Conservation (phyloP, 2,329 filamentous ascomycete species). For the Claviceps pusilla region DNA sequence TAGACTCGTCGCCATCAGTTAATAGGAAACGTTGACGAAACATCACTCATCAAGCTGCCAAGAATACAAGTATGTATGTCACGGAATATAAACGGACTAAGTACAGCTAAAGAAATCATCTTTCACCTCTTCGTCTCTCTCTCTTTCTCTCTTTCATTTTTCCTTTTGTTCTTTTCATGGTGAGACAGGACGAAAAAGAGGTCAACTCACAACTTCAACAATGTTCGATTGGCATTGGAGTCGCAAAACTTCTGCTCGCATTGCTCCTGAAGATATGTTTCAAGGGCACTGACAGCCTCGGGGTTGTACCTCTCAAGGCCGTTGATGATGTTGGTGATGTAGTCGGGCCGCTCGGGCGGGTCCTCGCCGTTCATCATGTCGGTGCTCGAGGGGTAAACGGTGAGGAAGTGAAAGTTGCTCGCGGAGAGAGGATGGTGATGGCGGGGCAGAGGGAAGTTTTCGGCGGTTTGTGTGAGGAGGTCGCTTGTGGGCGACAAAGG, state of each 20-base stretch:
- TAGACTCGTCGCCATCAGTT: slow-evolving; percentile 55
- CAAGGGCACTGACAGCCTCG: slow-evolving; percentile 82
- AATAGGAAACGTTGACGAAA: slow-evolving; percentile 93
- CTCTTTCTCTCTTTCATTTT: not conserved
- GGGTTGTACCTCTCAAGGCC: slow-evolving; percentile 98
- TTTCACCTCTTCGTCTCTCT: not conserved
- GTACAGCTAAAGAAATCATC: not conserved
- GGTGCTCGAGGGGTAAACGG: slow-evolving; percentile 11
- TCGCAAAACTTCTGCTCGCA: slow-evolving; percentile 92
- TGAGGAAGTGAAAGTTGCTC: slow-evolving; percentile 10
- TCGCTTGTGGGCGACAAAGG: slow-evolving; percentile 24
- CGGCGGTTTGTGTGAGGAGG: slow-evolving; percentile 23
- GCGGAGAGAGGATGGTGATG: slow-evolving; percentile 21
- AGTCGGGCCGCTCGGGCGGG: slow-evolving; percentile 77
- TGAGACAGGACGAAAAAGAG: not conserved
- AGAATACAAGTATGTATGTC: slow-evolving; percentile 4
- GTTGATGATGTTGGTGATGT: slow-evolving; percentile 87
- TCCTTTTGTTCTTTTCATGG: not conserved
- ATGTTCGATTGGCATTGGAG: slow-evolving; percentile 88
- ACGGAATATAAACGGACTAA: not conserved
- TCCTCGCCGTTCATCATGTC: slow-evolving; percentile 59
- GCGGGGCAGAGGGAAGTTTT: slow-evolving; percentile 30
- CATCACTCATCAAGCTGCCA: slow-evolving; percentile 49
- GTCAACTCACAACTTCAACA: slow-evolving; percentile 82
- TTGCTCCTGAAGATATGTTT: slow-evolving; percentile 87